Evolutionary conservation across 148 eudicot species (phyloP).

Genomic region (Diospyros kaki): DNA sequence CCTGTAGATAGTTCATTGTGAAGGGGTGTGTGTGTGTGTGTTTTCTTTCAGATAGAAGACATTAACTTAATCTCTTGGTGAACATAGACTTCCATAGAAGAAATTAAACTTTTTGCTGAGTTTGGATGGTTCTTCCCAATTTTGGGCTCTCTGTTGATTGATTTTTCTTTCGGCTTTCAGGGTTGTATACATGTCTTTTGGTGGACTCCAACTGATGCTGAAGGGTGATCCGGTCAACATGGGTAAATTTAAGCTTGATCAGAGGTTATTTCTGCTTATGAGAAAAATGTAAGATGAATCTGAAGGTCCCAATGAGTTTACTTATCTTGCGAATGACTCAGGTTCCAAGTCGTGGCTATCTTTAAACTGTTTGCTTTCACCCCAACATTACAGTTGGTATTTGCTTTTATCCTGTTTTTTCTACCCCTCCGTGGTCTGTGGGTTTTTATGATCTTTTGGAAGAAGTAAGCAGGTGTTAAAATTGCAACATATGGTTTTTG

Average conservation of each 20-base stretch:
- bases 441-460: too few relatives aligned
- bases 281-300: conserved; percentile 34
- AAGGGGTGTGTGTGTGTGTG: neutral
- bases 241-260: conserved; percentile 54
- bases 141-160: neutral
- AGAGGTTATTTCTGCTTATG: conserved; percentile 64
- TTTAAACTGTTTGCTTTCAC: neutral
- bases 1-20: neutral
- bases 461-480: too few relatives aligned
- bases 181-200: conserved; percentile 66
- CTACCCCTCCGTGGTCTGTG: neutral
- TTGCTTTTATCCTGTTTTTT: too few relatives aligned
- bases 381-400: neutral
- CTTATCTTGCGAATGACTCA: neutral
- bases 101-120: neutral
- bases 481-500: too few relatives aligned
- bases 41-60: too few relatives aligned
- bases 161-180: conserved; percentile 23
- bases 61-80: neutral
- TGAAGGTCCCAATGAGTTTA: neutral
- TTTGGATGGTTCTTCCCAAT: neutral
- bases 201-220: conserved; percentile 81
- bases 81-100: neutral
- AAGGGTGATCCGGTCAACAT: conserved; percentile 51
- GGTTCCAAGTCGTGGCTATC: neutral